phyloP scores from a whole-genome alignment of 306 rosid species.

The Glycine soja region DNA sequence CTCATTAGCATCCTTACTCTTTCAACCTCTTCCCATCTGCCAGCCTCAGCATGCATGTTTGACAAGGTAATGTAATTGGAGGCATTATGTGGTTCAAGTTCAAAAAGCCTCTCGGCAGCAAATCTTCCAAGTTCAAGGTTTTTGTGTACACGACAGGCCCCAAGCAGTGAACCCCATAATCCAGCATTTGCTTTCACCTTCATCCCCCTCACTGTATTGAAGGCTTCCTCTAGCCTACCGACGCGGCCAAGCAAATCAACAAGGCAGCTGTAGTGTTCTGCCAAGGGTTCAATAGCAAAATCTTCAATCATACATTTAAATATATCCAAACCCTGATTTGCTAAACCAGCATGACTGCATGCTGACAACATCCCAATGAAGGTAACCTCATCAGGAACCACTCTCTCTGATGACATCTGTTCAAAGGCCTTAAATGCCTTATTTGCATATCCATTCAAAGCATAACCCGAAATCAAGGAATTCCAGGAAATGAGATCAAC shows the following conservation, averaged over 20 bases:
- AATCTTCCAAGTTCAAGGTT: slow-evolving; percentile 66
- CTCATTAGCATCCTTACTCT: slow-evolving; percentile 68
- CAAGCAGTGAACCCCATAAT: slow-evolving; percentile 81
- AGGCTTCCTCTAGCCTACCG: slow-evolving; percentile 82
- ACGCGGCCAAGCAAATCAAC: slow-evolving; percentile 80
- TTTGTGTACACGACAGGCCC: slow-evolving; percentile 67
- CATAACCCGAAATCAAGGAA: slow-evolving; percentile 79
- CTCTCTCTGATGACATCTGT: slow-evolving; percentile 59
- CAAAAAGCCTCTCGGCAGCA: slow-evolving; percentile 69
- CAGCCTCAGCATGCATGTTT: slow-evolving; percentile 79
- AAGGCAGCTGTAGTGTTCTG: slow-evolving; percentile 24
- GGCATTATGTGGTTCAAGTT: slow-evolving; percentile 70
- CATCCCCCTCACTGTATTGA: slow-evolving; percentile 63
- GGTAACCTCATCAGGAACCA: slow-evolving; percentile 71
- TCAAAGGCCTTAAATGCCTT: slow-evolving; percentile 66
- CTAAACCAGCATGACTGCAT: slow-evolving; percentile 77
- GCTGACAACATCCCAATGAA: slow-evolving; percentile 76
- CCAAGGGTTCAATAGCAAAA: slow-evolving; percentile 42
- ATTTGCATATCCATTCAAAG: slow-evolving; percentile 71
- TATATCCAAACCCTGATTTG: slow-evolving; percentile 58
- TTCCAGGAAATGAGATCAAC: slow-evolving; percentile 82
- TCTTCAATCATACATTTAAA: slow-evolving; percentile 68
- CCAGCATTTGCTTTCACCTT: slow-evolving; percentile 67
- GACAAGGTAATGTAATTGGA: slow-evolving; percentile 82
- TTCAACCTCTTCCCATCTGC: slow-evolving; percentile 78